A percentile compares a stretch with the other conserved stretches of the same genome.
phyloP scores from a whole-genome alignment of 805 yeast genomes.

The Zygosaccharomyces bailii region DNA sequence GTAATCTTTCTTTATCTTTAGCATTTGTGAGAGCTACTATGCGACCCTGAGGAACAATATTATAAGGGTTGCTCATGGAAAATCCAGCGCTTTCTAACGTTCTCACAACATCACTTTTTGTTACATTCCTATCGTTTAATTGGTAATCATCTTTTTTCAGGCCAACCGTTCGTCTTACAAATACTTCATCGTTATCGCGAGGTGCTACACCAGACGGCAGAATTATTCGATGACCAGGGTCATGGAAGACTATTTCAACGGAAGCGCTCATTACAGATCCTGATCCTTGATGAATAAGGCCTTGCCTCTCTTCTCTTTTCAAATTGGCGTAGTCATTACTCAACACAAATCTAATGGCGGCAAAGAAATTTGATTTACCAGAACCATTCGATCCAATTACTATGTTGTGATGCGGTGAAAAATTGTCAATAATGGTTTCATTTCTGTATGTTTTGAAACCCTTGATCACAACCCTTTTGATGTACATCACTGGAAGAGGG shows the following conservation, averaged over 20 bases:
- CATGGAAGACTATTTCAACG: slow-evolving; percentile 87
- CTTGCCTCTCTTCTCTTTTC: slow-evolving; percentile 80
- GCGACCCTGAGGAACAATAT: slow-evolving; percentile 95
- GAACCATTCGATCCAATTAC: slow-evolving; percentile 94
- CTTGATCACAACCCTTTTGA: slow-evolving; percentile 64
- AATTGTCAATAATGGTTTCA: slow-evolving; percentile 67
- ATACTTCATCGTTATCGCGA: slow-evolving; percentile 56
- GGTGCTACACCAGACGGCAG: slow-evolving; percentile 41
- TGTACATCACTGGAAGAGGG: slow-evolving; percentile 34
- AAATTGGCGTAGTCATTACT: slow-evolving; percentile 86
- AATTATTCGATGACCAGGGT: slow-evolving; percentile 71
- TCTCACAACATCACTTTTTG: slow-evolving; percentile 76
- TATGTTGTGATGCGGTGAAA: slow-evolving; percentile 82
- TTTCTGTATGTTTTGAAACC: slow-evolving; percentile 93
- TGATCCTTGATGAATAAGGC: slow-evolving; percentile 85
- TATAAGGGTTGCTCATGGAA: slow-evolving; percentile 84
- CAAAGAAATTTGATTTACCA: slow-evolving; percentile 92
- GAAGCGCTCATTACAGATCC: slow-evolving; percentile 88
- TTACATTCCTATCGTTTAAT: slow-evolving; percentile 72
- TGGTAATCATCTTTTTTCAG: slow-evolving; percentile 88
- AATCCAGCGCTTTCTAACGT: slow-evolving; percentile 89
- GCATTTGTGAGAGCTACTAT: slow-evolving; percentile 87
- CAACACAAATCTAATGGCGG: slow-evolving; percentile 88
- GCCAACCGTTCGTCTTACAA: slow-evolving; percentile 87
- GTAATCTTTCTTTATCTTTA: slow-evolving; percentile 75